Conservation (phyloP, 2,329 filamentous ascomycete species). For the Sporothrix phasma region DNA sequence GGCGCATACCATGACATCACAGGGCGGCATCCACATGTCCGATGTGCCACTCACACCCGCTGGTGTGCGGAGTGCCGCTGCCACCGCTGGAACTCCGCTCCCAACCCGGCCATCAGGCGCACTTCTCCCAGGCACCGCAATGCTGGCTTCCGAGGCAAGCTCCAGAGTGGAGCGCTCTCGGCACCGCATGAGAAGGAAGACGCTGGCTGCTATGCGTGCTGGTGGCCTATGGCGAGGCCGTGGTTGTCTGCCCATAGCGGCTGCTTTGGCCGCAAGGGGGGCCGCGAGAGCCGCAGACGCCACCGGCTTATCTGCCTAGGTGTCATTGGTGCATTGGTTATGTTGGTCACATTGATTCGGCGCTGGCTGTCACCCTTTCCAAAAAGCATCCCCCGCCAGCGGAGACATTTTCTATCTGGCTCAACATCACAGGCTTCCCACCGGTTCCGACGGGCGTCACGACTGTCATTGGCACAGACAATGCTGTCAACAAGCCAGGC, state of each 20-base stretch:
- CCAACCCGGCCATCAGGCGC: slow-evolving; percentile 37
- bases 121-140: slow-evolving; percentile 30
- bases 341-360: slow-evolving; percentile 47
- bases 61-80: slow-evolving; percentile 18
- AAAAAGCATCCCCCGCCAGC: slow-evolving; percentile 26
- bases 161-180: slow-evolving; percentile 42
- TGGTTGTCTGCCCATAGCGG: slow-evolving; percentile 51
- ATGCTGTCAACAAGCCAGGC: slow-evolving; percentile 50
- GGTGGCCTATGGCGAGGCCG: slow-evolving; percentile 58
- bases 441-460: slow-evolving; percentile 76
- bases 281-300: slow-evolving; percentile 53
- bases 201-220: slow-evolving; percentile 41
- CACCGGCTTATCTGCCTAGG: slow-evolving; percentile 47
- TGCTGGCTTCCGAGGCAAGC: slow-evolving; percentile 27
- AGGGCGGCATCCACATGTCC: slow-evolving; percentile 50
- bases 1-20: slow-evolving; percentile 51
- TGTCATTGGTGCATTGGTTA: slow-evolving; percentile 40
- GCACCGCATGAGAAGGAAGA: slow-evolving; percentile 57
- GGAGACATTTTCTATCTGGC: slow-evolving; percentile 47
- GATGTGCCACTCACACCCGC: slow-evolving; percentile 46
- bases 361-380: slow-evolving; percentile 49
- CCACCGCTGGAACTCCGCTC: slow-evolving; percentile 25
- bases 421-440: slow-evolving; percentile 79
- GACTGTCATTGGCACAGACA: slow-evolving; percentile 65
- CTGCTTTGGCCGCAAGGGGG: slow-evolving; percentile 54